These are phyloP conservation scores for Salix caprea DNA, from an alignment of 345 rosid genomes.

Conservation along the genomic window DNA sequence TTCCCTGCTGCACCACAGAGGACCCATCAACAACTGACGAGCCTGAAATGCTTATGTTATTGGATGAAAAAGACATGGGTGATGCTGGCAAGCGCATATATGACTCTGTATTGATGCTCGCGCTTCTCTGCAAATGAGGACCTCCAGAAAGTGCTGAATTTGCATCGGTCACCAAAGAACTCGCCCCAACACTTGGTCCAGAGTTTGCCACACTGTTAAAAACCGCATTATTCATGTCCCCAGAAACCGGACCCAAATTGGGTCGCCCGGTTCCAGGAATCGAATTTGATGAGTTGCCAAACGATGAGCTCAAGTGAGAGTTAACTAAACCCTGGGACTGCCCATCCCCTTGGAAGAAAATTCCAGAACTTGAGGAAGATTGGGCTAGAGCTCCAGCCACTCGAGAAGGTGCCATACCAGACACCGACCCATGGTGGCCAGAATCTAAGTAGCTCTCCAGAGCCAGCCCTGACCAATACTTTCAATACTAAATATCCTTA, in stretches of 20 bases:
- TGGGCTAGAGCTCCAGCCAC: constrained; percentile 80
- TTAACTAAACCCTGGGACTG: constrained; percentile 82
- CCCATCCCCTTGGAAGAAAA: constrained; percentile 94
- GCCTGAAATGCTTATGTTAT: constrained; percentile 83
- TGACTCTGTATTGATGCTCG: constrained; percentile 87
- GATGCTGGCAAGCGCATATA: constrained; percentile 96
- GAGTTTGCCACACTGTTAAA: constrained; percentile 84
- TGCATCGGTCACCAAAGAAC: constrained; percentile 93
- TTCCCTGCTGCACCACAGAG: constrained; percentile 59
- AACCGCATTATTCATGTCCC: constrained; percentile 72
- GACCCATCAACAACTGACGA: constrained; percentile 85
- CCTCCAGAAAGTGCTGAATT: constrained; percentile 90
- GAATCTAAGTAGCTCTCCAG: constrained; percentile 72
- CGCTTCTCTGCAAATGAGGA: constrained; percentile 87
- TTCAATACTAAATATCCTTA: constrained; percentile 25
- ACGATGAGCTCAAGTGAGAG: constrained; percentile 77
- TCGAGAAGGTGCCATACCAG: constrained; percentile 68
- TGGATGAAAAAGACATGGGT: constrained; percentile 89
- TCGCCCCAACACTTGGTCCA: constrained; percentile 90
- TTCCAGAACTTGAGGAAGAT: constrained; percentile 90
- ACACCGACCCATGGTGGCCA: constrained; percentile 48
- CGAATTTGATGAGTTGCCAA: constrained; percentile 74
- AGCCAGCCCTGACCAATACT: constrained; percentile 48
- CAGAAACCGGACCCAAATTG: constrained; percentile 67
- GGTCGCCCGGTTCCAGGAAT: constrained; percentile 66